Base-by-base conservation (phyloP, 192 early-diverging fungal species). In the Chytriomyces confervae region DNA sequence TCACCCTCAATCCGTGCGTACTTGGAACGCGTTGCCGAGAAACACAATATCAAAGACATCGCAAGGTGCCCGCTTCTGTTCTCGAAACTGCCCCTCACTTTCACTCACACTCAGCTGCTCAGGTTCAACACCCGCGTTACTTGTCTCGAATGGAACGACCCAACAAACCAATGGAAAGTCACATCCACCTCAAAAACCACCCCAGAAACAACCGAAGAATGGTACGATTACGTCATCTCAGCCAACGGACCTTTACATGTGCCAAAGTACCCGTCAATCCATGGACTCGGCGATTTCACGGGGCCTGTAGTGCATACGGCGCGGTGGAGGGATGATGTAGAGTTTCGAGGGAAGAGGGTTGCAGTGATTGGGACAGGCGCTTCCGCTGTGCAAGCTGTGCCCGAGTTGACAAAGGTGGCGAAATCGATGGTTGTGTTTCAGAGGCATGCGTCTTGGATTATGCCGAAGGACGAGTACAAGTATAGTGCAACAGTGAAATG, bases 291-390 rank as follows among this genome's bases (percentile, higher is more conserved):
- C 29, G 7, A 18, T 6, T 76, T 73, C 57, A 61, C 78, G 48
- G 62, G 71, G 5, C n/a, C 78, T 7, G 48, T 76, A 27, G 23
- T 80, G n/a, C 73, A 80, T 50, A 76, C 79, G 10, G 73, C 79
- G 3, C 24, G 72, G 60, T 80, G 74, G 74, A 2, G 11, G 29
- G 36, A 27, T 18, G 11, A n/a, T n/a, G 20, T 18, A 23, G 18
- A 23, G 24, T 10, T 77, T 16, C 16, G 18, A 16, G 79, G 79
- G 8, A 77, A 77, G 45, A 46, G 72, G 8, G 73, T 75, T 7
- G 79, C 79, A 9, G 74, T 80, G 7, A 77, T 80, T 60, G 79
- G 72, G 23, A 76, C 61, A 16, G 77, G 77, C 8, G 71, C 70
- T 0, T 50, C 36, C 4, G 77, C 45, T n/a, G 70, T 79, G 13